Evolutionary conservation across 306 rosid species (phyloP), one percentile per base, ranked within the genome.

Genomic region (Canavalia gladiata): DNA sequence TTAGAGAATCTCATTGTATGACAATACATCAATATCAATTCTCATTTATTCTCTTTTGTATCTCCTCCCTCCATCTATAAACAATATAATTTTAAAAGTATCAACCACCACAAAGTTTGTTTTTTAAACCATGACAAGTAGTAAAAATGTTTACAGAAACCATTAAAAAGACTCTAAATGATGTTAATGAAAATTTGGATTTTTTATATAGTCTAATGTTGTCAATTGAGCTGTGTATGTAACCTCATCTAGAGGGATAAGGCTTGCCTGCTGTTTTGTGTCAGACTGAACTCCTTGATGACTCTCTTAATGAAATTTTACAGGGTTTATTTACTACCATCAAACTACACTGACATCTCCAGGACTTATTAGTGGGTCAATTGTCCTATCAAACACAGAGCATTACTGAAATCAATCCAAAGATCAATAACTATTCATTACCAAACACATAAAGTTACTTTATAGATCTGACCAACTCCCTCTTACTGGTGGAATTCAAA

Each of bases 61-160:
- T 18, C 25, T 18, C 25, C 25, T 18, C 25, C 25, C 25, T 18
- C 25, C 25, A 18, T 18, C 25, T 0, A 18, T 18, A 18, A 18
- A 18, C 25, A 18, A 18, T 18, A 18, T 18, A 18, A 18, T 18
- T 18, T 18, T 18, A 18, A 25, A 62, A 56, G 47, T 12, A 63
- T 81, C 56, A 82, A 56, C 25, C 73, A 69, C 63, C 72, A 72
- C 57, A 64, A 34, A 34, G 8, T 35, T 42, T 0, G 4, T 76
- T 31, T 35, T 42, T 7, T 8, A 7, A 33, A 77, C 45, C 12
- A 83, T 31, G n/a, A 41, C 63, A 51, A 28, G 74, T 11, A 34
- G 69, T 18, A 25, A 70, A 75, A 63, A 65, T 4, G 35, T 64
- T 50, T 1, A 31, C 54, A 39, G 41, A 75, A 65, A 55, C 67